These are phyloP conservation scores for Phytophthora pluvialis DNA, from an alignment of 352 stramenopile genomes.

Conservation along the genomic window DNA sequence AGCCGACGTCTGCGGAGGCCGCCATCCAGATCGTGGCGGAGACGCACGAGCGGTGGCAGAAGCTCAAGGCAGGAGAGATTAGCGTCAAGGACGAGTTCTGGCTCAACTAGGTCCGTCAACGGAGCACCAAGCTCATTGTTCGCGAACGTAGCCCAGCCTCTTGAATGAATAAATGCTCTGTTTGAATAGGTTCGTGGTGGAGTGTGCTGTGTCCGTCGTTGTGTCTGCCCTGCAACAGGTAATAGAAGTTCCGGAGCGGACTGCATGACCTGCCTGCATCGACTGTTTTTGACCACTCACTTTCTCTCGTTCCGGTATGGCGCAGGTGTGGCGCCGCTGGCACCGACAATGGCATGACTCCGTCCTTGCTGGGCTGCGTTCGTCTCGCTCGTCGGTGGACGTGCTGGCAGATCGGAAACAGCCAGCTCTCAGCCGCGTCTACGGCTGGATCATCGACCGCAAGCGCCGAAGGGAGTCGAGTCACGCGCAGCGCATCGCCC, in stretches of 20 bases:
- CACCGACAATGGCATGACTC: constrained; percentile 37
- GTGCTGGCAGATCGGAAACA: constrained; percentile 7
- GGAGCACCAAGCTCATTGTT: constrained; percentile 19
- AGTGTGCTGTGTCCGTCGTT: background rate
- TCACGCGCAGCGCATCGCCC: constrained; percentile 32
- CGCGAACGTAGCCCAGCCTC: constrained; percentile 23
- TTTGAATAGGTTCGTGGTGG: constrained; percentile 28
- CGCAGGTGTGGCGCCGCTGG: constrained; percentile 31
- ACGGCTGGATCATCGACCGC: constrained; percentile 38
- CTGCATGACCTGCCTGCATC: background rate
- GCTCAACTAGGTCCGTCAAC: constrained; percentile 42
- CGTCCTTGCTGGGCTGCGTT: constrained; percentile 43
- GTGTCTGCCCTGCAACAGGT: background rate
- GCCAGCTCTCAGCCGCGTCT: constrained; percentile 51
- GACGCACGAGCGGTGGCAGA: constrained; percentile 78
- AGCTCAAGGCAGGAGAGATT: constrained; percentile 68
- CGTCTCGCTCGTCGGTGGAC: constrained; percentile 5
- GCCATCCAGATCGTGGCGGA: constrained; percentile 71
- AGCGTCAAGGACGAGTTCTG: constrained; percentile 71
- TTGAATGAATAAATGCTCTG: constrained; percentile 38
- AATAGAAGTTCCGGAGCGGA: no score
- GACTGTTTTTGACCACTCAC: constrained; percentile 22
- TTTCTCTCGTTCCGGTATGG: constrained; percentile 24
- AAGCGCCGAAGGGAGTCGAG: constrained; percentile 42
- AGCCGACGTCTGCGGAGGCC: constrained; percentile 53